phyloP scores from a whole-genome alignment of 2,329 filamentous ascomycete genomes.

The Albophoma yamanashiensis region DNA sequence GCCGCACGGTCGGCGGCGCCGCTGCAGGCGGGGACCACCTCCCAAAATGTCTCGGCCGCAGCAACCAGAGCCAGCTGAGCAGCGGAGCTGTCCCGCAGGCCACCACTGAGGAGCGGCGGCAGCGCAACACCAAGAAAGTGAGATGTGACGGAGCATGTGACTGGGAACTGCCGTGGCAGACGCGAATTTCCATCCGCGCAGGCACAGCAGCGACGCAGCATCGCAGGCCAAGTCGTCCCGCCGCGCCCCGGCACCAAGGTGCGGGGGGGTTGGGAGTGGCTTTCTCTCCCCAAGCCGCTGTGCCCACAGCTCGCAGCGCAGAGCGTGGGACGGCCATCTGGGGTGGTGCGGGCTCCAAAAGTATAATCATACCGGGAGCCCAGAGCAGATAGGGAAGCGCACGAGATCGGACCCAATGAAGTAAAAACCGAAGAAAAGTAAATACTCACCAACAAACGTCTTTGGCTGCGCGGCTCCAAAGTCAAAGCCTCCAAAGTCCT shows the following conservation, averaged over 20 bases:
- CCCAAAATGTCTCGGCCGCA: slow-evolving; percentile 4
- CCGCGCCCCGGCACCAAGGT: background rate
- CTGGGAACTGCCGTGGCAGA: background rate
- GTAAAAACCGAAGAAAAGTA: slow-evolving; percentile 10
- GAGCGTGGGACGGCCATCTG: background rate
- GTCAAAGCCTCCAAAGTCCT: slow-evolving; percentile 39
- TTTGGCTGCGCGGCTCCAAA: slow-evolving; percentile 31
- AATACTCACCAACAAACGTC: slow-evolving; percentile 46
- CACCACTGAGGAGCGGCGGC: background rate
- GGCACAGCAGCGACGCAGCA: background rate
- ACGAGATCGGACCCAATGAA: background rate
- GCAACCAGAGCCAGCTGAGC: slow-evolving; percentile 6
- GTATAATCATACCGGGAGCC: background rate
- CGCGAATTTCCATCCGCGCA: background rate
- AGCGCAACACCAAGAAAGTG: background rate
- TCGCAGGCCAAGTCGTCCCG: background rate
- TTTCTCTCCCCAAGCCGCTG: background rate
- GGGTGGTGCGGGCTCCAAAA: background rate
- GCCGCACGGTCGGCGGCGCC: background rate
- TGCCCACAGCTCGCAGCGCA: background rate
- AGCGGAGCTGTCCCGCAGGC: background rate
- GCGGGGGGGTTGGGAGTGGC: too few species aligned
- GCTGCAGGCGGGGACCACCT: background rate
- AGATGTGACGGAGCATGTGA: background rate
- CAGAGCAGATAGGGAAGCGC: background rate